These are phyloP conservation scores for Ustilago xerochloae DNA, from an alignment of 1,284 basidiomycete genomes.

Conservation along the genomic window DNA sequence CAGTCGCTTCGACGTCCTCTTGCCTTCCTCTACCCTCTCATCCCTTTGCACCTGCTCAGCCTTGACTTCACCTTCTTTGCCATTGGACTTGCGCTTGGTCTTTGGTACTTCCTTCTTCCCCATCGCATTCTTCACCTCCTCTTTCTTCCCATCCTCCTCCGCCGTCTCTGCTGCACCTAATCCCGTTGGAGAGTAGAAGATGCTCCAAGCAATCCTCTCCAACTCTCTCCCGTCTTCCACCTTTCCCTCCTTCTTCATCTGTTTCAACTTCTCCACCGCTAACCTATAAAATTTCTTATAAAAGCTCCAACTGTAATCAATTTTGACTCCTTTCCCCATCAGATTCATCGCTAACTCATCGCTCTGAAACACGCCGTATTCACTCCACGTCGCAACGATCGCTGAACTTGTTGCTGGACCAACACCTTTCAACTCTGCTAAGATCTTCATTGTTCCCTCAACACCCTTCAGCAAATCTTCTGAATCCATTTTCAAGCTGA, in stretches of 20 bases:
- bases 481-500: background rate
- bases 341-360: conserved; percentile 19
- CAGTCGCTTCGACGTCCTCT: conserved; percentile 4
- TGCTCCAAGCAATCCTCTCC: conserved; percentile 25
- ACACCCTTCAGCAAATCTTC: background rate
- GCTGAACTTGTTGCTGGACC: conserved; percentile 40
- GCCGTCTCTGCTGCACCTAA: background rate
- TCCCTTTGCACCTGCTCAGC: background rate
- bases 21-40: background rate
- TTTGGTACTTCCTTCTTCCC: background rate
- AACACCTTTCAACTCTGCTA: conserved; percentile 24
- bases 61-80: background rate
- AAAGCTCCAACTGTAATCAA: conserved; percentile 18
- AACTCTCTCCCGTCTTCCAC: conserved; percentile 4
- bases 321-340: background rate
- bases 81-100: background rate
- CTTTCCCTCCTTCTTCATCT: background rate
- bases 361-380: conserved; percentile 13
- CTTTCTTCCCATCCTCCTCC: background rate
- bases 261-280: background rate
- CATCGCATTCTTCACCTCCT: background rate
- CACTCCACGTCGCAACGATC: conserved; percentile 17
- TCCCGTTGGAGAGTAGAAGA: background rate
- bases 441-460: conserved; percentile 13
- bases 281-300: conserved; percentile 16